Base-by-base conservation (phyloP, 305 asterid species). In the Fraxinus greggii region DNA sequence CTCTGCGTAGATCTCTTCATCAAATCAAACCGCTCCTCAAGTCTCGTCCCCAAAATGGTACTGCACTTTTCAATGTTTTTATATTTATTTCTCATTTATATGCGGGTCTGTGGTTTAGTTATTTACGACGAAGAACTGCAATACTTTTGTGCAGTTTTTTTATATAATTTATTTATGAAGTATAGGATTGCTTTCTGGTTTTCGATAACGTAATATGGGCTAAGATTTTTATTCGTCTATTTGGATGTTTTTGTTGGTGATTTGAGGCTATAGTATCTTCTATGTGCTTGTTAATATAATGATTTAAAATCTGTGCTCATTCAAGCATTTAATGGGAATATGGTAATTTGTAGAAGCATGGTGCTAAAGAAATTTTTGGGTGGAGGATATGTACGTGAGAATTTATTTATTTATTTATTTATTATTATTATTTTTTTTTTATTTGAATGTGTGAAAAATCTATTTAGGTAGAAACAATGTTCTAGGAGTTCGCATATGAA, bases 1-100 rank as follows among this genome's bases (percentile, higher is more conserved):
- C 74, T 59, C 77, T 78, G 59, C 67, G 75, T 61, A 5, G 36
- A 54, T 61, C 61, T 73, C 73, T 56, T 38, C 42, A 36, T 36
- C 61, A 26, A 24, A 36, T 9, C 63, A 56, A 45, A 78, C 83
- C 1, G 28, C 67, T 83, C 76, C 24, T 54, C 81, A 23, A 29
- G 23, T 78, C 33, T 67, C 80, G 17, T 78, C 77, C 12, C 9
- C 78, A 42, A 38, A 78, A 83, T 86, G 87, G 87, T 81, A 32
- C 33, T n/a, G 73, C n/a, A 17, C 33, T 42, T 48, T 33, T 75
- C 21, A 13, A 26, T 23, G 24, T 1, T 56, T 40, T 31, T 40
- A 5, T 67, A 7, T 13, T 1, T 56, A 15, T 42, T 42, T 7
- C 9, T n/a, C 9, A 12, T 12, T 74, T 23, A 48, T 63, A 32